Evolutionary conservation across 1,284 basidiomycete species (phyloP), one percentile per base, ranked within the genome.

Genomic region (Ustilago loliicola): DNA sequence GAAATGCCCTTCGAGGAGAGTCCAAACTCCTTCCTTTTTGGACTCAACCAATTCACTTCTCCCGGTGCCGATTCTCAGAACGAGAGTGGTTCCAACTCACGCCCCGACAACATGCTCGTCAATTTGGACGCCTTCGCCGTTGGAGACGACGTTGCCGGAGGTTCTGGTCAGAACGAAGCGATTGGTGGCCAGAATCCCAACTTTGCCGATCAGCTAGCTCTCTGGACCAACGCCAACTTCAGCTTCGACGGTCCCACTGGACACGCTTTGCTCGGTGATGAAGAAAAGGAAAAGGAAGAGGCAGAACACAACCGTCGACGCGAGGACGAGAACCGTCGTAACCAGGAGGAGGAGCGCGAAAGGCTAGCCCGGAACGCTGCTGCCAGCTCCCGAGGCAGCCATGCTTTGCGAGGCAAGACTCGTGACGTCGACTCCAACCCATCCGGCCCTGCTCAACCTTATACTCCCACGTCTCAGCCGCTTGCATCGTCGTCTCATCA

Each of bases 141-240:
- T 29, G 38, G 72, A 7, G 76, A 78, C 38, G 70, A 79, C 52
- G 58, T 75, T 1, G 61, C 66, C 10, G 61, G 72, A 54, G 66
- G 38, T 45, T 62, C 72, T 21, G 42, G 15, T 13, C 61, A 65
- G 30, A 74, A 69, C 57, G 77, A 77, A n/a, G 56, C 54, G 40
- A 68, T 30, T 30, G 66, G 59, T 13, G 65, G 61, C 36, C 68
- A 76, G 32, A 70, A 70, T 42, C 68, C 73, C 60, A 83, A 80
- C 60, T 83, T 86, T 66, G 77, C 84, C 36, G 84, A 86, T 42
- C 85, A 86, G 61, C 79, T 86, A 6, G 82, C 82, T 7, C 77
- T 86, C 2, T 86, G 85, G 85, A 86, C 84, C 50, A 86, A 84
- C 45, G 84, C 84, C 51, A 85, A 82, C 66, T 86, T 86, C 66